Evolutionary conservation across 2,329 filamentous ascomycete genomes (phyloP).

Genomic region (Penicillium hesseltinei): DNA sequence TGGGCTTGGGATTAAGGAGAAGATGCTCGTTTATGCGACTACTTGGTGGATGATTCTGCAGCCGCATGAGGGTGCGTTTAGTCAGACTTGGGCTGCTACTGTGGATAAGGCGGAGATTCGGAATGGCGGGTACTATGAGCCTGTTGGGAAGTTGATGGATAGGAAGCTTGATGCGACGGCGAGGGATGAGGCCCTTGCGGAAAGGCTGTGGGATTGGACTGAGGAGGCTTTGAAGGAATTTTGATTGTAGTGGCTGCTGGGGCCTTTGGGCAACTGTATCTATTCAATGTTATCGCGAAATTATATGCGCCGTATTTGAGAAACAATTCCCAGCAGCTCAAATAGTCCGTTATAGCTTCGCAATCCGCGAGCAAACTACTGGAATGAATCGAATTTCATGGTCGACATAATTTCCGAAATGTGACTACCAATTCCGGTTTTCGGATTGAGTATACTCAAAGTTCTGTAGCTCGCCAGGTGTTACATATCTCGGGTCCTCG

Average conservation of each 20-base stretch:
- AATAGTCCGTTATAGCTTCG: too few species aligned
- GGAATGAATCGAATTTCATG: too few species aligned
- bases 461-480: too few species aligned
- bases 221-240: slow-evolving; percentile 14
- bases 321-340: too few species aligned
- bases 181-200: not conserved
- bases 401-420: too few species aligned
- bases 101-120: slow-evolving; percentile 16
- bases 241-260: not conserved
- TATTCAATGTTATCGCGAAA: too few species aligned
- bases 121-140: slow-evolving; percentile 4
- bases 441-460: too few species aligned
- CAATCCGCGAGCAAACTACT: too few species aligned
- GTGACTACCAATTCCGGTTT: too few species aligned
- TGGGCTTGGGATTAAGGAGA: slow-evolving; percentile 12
- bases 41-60: slow-evolving; percentile 13
- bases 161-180: slow-evolving; percentile 6
- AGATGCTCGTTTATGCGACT: slow-evolving; percentile 8
- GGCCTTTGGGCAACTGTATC: too few species aligned
- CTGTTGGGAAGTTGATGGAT: slow-evolving; percentile 5
- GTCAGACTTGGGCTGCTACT: slow-evolving; percentile 45
- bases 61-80: slow-evolving; percentile 40
- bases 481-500: too few species aligned
- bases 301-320: too few species aligned
- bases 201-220: slow-evolving; percentile 17